These are phyloP conservation scores for Grosmannia clavigera DNA, from an alignment of 2,329 filamentous ascomycete genomes.

Conservation along the genomic window DNA sequence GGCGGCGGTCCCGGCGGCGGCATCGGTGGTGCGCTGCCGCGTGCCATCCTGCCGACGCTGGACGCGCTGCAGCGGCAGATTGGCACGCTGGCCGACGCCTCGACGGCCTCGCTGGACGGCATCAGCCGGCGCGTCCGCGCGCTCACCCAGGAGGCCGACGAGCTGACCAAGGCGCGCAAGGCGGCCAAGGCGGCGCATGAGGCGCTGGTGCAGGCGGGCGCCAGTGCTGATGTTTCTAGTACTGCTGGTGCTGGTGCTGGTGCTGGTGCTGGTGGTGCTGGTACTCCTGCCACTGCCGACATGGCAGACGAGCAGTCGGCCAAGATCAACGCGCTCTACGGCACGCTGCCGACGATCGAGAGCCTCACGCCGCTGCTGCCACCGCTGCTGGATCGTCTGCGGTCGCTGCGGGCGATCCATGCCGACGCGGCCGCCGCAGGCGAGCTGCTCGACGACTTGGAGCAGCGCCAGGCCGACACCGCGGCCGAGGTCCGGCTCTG, in stretches of 20 bases:
- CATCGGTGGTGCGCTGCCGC: constrained; percentile 26
- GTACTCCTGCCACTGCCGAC: constrained; percentile 1
- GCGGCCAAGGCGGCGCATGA: constrained; percentile 51
- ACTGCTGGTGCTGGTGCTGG: not conserved
- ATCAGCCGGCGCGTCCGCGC: constrained; percentile 57
- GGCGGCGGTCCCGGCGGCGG: not conserved
- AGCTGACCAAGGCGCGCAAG: constrained; percentile 51
- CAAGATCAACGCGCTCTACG: constrained; percentile 87
- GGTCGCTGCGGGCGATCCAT: constrained; percentile 75
- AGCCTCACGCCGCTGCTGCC: constrained; percentile 74
- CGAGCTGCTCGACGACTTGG: constrained; percentile 63
- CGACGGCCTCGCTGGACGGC: constrained; percentile 58
- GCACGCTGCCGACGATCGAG: constrained; percentile 78
- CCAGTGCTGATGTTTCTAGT: constrained; percentile 1
- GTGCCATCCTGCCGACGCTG: constrained; percentile 71
- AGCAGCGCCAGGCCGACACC: constrained; percentile 72
- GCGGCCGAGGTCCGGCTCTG: constrained; percentile 73
- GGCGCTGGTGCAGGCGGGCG: constrained; percentile 36
- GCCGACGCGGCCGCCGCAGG: constrained; percentile 74
- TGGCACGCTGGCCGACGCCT: constrained; percentile 59
- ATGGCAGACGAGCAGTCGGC: constrained; percentile 57
- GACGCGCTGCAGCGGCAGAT: constrained; percentile 73
- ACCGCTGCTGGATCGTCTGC: constrained; percentile 69
- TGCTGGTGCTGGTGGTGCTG: not conserved
- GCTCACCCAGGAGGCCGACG: constrained; percentile 61